Evolutionary conservation across 495 filamentous ascomycete genomes (phyloP).

Genomic region (Antarctomyces pellizariae): DNA sequence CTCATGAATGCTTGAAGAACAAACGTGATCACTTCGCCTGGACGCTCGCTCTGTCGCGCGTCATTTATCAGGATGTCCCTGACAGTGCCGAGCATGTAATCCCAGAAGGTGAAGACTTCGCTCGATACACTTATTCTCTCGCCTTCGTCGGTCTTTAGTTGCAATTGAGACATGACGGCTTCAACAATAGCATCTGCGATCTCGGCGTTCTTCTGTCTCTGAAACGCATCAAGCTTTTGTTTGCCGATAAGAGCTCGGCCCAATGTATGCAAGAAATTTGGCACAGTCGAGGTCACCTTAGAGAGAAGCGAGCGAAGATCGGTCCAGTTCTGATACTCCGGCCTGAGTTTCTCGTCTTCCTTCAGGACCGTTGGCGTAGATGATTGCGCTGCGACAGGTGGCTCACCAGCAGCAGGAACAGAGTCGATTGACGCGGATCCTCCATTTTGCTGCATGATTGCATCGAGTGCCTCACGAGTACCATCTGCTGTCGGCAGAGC

Average conservation of each 20-base stretch:
- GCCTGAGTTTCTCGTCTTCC: slow-evolving; percentile 16
- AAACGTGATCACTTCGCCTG: slow-evolving; percentile 48
- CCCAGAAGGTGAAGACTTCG: slow-evolving; percentile 49
- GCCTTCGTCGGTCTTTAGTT: slow-evolving; percentile 12
- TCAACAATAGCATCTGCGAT: slow-evolving; percentile 62
- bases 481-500: no score
- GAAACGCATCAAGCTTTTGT: slow-evolving; percentile 35
- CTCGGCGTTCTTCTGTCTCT: slow-evolving; percentile 40
- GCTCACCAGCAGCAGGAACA: slow-evolving; percentile 5
- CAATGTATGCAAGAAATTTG: slow-evolving; percentile 54
- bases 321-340: slow-evolving; percentile 52
- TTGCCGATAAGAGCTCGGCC: slow-evolving; percentile 59
- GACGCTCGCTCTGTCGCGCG: slow-evolving; percentile 27
- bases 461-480: no score
- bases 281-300: slow-evolving; percentile 43
- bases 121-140: slow-evolving; percentile 1
- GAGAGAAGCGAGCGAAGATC: slow-evolving; percentile 54
- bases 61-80: slow-evolving; percentile 60
- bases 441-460: slow-evolving; percentile 1
- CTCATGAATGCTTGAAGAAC: slow-evolving; percentile 74
- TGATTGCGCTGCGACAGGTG: neutral
- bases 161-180: slow-evolving; percentile 41
- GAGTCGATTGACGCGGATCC: slow-evolving; percentile 2
- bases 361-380: slow-evolving; percentile 10
- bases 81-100: slow-evolving; percentile 52